Conservation (phyloP, 495 filamentous ascomycete genomes). For the Tuber magnatum region DNA sequence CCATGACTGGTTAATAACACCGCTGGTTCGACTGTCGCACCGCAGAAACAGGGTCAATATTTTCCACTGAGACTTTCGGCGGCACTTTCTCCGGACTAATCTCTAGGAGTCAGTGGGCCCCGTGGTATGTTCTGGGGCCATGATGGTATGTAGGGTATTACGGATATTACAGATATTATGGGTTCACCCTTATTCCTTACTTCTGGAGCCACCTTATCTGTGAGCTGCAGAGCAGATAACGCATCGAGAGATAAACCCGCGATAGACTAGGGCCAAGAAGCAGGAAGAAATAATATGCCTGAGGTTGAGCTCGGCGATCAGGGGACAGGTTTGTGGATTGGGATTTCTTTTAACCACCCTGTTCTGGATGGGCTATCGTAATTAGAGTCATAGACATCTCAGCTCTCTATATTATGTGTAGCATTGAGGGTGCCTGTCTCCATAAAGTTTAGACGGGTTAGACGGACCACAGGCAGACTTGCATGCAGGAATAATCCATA, state of each 20-base stretch:
- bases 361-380: neutral
- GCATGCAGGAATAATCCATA: neutral
- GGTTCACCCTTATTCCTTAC: too few relatives aligned
- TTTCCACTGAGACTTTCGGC: conserved; percentile 51
- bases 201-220: conserved; percentile 45
- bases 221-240: conserved; percentile 49
- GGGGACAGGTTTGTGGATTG: conserved; percentile 42
- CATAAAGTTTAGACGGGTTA: neutral
- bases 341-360: too few relatives aligned
- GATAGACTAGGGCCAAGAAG: conserved; percentile 39
- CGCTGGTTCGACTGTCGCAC: conserved; percentile 48
- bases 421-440: neutral
- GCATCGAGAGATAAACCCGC: conserved; percentile 47
- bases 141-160: conserved; percentile 51
- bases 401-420: conserved; percentile 46
- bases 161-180: too few relatives aligned
- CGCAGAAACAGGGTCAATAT: conserved; percentile 47
- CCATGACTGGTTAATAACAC: conserved; percentile 53
- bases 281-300: conserved; percentile 41
- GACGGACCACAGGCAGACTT: neutral
- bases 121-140: conserved; percentile 50
- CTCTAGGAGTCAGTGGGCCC: conserved; percentile 46
- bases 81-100: conserved; percentile 52
- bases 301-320: conserved; percentile 46
- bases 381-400: conserved; percentile 42